Evolutionary conservation across 106 monocot species (phyloP).

Genomic region (Allium fistulosum): DNA sequence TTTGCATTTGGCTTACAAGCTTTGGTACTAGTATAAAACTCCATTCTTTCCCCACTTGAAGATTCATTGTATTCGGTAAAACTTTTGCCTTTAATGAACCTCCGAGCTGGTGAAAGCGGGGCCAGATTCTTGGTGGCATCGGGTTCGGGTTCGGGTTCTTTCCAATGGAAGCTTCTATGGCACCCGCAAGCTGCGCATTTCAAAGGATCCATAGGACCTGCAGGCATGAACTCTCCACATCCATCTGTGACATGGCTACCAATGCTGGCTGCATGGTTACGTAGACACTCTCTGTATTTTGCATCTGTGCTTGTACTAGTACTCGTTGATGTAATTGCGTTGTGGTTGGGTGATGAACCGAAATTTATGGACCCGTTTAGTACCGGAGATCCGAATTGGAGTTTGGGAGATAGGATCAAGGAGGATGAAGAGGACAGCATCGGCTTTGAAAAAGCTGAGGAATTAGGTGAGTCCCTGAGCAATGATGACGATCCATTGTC

Average conservation of each 20-base stretch:
- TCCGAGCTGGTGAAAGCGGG: neutral
- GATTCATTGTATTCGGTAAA: neutral
- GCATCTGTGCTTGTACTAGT: too few relatives aligned
- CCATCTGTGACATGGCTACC: conserved; percentile 23
- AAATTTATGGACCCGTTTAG: neutral
- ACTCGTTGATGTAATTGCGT: too few relatives aligned
- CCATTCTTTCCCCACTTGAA: conserved; percentile 9
- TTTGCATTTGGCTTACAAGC: neutral
- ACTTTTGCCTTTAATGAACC: neutral
- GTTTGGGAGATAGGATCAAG: conserved; percentile 2
- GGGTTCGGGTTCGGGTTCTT: conserved; percentile 1
- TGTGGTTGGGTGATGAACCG: neutral
- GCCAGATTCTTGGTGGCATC: neutral
- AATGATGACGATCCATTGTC: neutral
- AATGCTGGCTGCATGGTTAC: conserved; percentile 15
- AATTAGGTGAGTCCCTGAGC: neutral
- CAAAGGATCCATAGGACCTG: neutral
- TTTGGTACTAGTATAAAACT: neutral
- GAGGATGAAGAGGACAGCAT: conserved; percentile 4
- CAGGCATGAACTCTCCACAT: conserved; percentile 22
- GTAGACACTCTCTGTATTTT: conserved; percentile 16
- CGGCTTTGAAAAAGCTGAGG: conserved; percentile 12
- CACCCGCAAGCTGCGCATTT: conserved; percentile 22
- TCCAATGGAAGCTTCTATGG: conserved; percentile 44
- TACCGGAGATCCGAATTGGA: neutral